Evolutionary conservation across 768 basidiomycete species (phyloP).

Genomic region (Russula ochroleuca): DNA sequence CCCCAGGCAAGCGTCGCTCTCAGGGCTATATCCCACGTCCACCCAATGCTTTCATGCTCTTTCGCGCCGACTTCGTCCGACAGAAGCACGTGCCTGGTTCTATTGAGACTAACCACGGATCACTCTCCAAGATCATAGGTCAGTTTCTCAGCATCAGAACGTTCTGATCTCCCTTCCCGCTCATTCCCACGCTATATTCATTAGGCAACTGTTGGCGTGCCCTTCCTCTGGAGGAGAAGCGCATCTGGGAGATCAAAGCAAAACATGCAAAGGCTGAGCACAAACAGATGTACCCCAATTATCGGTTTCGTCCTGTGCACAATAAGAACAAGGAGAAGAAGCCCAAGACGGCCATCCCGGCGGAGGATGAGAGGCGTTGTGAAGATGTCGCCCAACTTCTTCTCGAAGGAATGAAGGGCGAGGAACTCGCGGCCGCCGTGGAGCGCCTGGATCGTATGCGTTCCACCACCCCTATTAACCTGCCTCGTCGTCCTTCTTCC

Average conservation of each 20-base stretch:
- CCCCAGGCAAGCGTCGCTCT: constrained; percentile 60
- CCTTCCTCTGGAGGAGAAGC: constrained; percentile 66
- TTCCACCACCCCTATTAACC: constrained; percentile 20
- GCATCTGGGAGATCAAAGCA: constrained; percentile 67
- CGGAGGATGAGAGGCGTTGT: constrained; percentile 28
- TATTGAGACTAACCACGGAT: constrained; percentile 48
- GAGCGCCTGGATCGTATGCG: constrained; percentile 26
- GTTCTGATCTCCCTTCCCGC: neutral
- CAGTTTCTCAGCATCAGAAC: constrained; percentile 1
- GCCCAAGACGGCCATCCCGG: constrained; percentile 18
- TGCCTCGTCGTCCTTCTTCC: constrained; percentile 27
- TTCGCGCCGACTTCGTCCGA: constrained; percentile 33
- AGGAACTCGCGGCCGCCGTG: constrained; percentile 28
- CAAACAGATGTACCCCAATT: constrained; percentile 64
- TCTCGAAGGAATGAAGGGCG: constrained; percentile 29
- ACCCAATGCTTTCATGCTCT: constrained; percentile 41
- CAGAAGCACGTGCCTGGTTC: constrained; percentile 50
- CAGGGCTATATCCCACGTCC: constrained; percentile 39
- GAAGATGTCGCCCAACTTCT: constrained; percentile 27
- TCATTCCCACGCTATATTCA: neutral
- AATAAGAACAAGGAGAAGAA: constrained; percentile 45
- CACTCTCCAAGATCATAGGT: constrained; percentile 48
- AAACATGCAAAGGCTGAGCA: constrained; percentile 73
- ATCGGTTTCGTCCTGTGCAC: constrained; percentile 44
- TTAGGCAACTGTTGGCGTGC: constrained; percentile 57